These are phyloP conservation scores for Hypocreales sp. DNA, from an alignment of 2,329 filamentous ascomycete genomes.

Conservation along the genomic window DNA sequence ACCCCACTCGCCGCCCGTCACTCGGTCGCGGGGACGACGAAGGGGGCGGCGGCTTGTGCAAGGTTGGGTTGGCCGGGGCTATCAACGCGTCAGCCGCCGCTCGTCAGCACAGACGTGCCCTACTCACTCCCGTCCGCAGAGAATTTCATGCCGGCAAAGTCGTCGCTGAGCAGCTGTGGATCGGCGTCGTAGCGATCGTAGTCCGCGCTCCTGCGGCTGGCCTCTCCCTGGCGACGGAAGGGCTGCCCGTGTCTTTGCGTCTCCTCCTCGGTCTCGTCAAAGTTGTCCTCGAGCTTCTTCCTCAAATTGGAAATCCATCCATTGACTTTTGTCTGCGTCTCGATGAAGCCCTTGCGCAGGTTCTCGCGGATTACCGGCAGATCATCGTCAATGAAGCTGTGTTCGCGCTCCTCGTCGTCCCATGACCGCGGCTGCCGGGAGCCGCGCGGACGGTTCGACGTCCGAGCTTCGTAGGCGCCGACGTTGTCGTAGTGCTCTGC, in stretches of 20 bases:
- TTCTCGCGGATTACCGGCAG: slow-evolving; percentile 87
- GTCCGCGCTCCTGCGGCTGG: slow-evolving; percentile 62
- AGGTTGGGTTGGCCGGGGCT: slow-evolving; percentile 38
- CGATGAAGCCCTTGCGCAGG: slow-evolving; percentile 82
- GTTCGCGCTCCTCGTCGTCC: slow-evolving; percentile 51
- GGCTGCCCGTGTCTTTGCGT: slow-evolving; percentile 14
- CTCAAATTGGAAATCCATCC: slow-evolving; percentile 81
- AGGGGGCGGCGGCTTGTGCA: slow-evolving; percentile 56
- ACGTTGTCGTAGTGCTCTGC: slow-evolving; percentile 74
- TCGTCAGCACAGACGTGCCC: background rate
- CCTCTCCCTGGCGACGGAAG: slow-evolving; percentile 40
- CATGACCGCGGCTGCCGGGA: slow-evolving; percentile 22
- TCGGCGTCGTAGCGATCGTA: slow-evolving; percentile 91
- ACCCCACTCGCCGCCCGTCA: slow-evolving; percentile 38
- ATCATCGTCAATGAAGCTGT: slow-evolving; percentile 92
- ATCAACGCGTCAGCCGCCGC: slow-evolving; percentile 5
- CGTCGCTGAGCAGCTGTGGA: slow-evolving; percentile 75
- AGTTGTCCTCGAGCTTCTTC: slow-evolving; percentile 86
- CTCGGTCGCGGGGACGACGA: slow-evolving; percentile 33
- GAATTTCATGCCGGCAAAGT: slow-evolving; percentile 62
- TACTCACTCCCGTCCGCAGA: slow-evolving; percentile 47
- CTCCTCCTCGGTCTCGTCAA: slow-evolving; percentile 48
- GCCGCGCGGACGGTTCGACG: slow-evolving; percentile 26
- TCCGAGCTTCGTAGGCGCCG: slow-evolving; percentile 41
- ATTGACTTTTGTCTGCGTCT: slow-evolving; percentile 89